phyloP scores from a whole-genome alignment of 306 rosid genomes.

The Canavalia ensiformis region DNA sequence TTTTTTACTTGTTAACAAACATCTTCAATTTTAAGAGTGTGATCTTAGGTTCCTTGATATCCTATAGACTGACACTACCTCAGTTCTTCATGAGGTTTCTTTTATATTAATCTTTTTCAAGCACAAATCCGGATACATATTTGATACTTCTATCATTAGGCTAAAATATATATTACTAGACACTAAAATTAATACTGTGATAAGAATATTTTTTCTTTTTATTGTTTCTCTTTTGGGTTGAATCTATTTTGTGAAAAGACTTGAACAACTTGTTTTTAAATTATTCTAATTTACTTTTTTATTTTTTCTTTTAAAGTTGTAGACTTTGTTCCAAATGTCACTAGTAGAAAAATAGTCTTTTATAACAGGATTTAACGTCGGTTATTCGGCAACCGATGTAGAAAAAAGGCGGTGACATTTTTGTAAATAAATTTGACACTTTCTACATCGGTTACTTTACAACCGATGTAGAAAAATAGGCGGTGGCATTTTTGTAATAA shows the following conservation, averaged over 20 bases:
- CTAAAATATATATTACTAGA: background rate
- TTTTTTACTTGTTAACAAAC: background rate
- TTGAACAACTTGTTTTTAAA: background rate
- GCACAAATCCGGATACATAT: constrained; percentile 65
- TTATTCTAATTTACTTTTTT: background rate
- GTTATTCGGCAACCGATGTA: no score
- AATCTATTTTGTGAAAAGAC: background rate
- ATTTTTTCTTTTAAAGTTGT: background rate
- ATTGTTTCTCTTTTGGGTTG: background rate
- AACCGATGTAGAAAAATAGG: no score
- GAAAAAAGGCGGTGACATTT: no score
- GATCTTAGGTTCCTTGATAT: constrained; percentile 26
- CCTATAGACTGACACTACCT: constrained; percentile 77
- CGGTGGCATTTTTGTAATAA: no score
- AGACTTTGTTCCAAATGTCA: constrained; percentile 48
- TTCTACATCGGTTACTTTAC: no score
- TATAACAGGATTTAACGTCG: no score
- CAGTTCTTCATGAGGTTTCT: constrained; percentile 88
- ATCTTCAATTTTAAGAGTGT: background rate
- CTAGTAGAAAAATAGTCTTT: no score
- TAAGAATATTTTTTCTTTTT: background rate
- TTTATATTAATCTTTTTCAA: constrained; percentile 68
- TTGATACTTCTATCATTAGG: background rate
- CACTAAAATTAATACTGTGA: background rate
- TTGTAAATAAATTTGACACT: no score